phyloP scores from a whole-genome alignment of 163 green algal genomes.

The Scenedesmus sp. region DNA sequence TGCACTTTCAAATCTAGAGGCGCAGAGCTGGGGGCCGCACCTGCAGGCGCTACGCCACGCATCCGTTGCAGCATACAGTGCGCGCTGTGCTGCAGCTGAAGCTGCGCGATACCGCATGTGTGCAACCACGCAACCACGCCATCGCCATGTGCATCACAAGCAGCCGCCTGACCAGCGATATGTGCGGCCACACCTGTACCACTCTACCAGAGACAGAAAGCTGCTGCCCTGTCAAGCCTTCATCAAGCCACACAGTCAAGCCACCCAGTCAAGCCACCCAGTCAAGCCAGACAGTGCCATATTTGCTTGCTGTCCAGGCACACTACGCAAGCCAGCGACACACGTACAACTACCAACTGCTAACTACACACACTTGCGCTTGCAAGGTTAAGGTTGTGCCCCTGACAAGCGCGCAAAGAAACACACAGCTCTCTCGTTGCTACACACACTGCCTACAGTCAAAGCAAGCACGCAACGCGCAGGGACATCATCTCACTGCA shows the following conservation, averaged over 20 bases:
- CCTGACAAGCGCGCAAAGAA: background rate
- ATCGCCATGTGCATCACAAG: background rate
- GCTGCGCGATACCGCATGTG: background rate
- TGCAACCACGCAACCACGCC: background rate
- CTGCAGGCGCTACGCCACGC: too few relatives aligned
- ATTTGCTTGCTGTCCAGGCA: background rate
- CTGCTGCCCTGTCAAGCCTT: too few relatives aligned
- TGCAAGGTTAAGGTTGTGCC: background rate
- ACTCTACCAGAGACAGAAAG: too few relatives aligned
- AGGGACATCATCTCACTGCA: background rate
- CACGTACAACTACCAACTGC: background rate
- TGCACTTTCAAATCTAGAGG: background rate
- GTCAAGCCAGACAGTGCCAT: background rate
- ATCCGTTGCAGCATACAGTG: too few relatives aligned
- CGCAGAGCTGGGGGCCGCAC: background rate
- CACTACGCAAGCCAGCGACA: background rate
- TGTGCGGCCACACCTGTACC: too few relatives aligned
- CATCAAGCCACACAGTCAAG: background rate
- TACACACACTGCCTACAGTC: background rate
- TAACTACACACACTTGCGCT: background rate
- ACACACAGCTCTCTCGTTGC: background rate
- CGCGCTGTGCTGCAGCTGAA: background rate
- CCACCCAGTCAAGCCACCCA: background rate
- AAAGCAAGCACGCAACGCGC: background rate
- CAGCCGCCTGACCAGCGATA: too few relatives aligned